Evolutionary conservation across 306 rosid genomes (phyloP).

Genomic region (Arachis stenosperma): DNA sequence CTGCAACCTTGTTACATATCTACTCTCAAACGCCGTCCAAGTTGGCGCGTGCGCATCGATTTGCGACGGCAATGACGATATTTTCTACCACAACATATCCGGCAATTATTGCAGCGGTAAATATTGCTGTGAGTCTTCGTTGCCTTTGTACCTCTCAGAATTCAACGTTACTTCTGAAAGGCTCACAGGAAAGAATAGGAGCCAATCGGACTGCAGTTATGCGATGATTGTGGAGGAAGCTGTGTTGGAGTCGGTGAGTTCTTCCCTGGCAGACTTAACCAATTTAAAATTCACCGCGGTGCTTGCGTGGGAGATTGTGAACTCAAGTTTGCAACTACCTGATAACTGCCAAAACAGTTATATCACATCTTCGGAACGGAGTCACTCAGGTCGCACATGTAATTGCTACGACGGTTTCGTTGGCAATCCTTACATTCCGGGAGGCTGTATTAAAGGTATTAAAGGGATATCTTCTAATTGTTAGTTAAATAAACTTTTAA

Average conservation of each 20-base stretch:
- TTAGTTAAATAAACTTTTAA: too few species aligned
- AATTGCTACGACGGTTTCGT: background rate
- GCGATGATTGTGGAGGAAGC: conserved; percentile 14
- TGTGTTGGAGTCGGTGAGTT: background rate
- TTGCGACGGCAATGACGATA: conserved; percentile 12
- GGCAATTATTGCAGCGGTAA: conserved; percentile 25
- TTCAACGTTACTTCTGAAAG: background rate
- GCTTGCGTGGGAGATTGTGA: conserved; percentile 1
- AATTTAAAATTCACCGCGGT: background rate
- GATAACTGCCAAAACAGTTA: background rate
- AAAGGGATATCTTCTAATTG: background rate
- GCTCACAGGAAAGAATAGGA: background rate
- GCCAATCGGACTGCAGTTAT: conserved; percentile 1
- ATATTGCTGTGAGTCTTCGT: conserved; percentile 31
- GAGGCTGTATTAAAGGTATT: conserved; percentile 2
- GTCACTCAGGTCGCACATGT: background rate
- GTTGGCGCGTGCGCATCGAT: conserved; percentile 47
- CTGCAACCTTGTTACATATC: conserved; percentile 30
- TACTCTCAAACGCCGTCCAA: conserved; percentile 22
- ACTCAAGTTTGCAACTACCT: background rate
- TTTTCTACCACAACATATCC: background rate
- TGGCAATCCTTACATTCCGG: conserved; percentile 3
- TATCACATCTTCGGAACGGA: background rate
- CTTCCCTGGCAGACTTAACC: too few species aligned
- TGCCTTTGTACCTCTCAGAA: conserved; percentile 15